These are phyloP conservation scores for Myriosclerotinia duriaeana DNA, from an alignment of 2,329 filamentous ascomycete species.

Conservation along the genomic window DNA sequence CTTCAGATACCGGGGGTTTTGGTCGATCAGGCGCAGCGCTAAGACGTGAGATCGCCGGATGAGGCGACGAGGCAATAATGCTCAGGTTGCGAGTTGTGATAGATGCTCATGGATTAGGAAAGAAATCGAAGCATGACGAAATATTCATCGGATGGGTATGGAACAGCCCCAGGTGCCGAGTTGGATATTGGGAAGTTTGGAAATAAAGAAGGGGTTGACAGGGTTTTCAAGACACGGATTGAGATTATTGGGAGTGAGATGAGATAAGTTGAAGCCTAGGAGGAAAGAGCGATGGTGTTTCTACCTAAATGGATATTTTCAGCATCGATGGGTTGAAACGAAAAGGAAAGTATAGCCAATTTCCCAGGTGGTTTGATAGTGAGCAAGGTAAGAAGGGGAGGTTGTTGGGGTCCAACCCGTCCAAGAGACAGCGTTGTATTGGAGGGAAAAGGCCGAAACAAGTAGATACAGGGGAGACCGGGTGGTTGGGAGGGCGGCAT, in stretches of 20 bases:
- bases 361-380: background rate
- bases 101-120: conserved; percentile 16
- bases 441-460: conserved; percentile 15
- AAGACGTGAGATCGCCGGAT: conserved; percentile 33
- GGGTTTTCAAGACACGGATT: conserved; percentile 12
- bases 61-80: conserved; percentile 33
- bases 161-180: conserved; percentile 1
- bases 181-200: conserved; percentile 10
- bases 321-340: background rate
- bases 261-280: conserved; percentile 9
- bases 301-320: conserved; percentile 5
- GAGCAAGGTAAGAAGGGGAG: background rate
- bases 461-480: conserved; percentile 5
- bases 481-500: conserved; percentile 10
- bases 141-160: background rate
- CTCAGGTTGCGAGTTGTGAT: conserved; percentile 26
- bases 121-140: conserved; percentile 6
- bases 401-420: conserved; percentile 10
- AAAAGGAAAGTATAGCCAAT: background rate
- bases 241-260: background rate
- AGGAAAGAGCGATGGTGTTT: background rate
- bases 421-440: conserved; percentile 12
- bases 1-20: conserved; percentile 20
- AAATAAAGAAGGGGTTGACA: conserved; percentile 2
- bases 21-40: conserved; percentile 33